Percentiles rank a stretch among this genome's conserved stretches.
Evolutionary conservation across 2,329 filamentous ascomycete genomes (phyloP).

Genomic region (Aspergillus amoenus): DNA sequence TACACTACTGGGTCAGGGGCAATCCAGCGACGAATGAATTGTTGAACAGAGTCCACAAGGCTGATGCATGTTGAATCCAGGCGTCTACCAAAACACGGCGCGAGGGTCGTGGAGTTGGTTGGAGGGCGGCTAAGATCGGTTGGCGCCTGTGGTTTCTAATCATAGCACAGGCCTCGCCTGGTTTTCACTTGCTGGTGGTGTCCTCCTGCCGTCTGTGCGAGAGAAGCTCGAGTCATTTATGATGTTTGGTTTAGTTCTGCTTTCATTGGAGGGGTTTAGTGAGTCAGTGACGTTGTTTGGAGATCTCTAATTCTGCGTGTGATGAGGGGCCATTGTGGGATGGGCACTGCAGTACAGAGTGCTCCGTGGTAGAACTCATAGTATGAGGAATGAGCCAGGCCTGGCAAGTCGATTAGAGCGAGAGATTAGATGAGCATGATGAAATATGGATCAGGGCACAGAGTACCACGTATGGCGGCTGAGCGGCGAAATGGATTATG

Average conservation of each 20-base stretch:
- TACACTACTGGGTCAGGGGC: background rate
- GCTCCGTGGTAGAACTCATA: too few species aligned
- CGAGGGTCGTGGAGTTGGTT: background rate
- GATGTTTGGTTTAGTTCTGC: background rate
- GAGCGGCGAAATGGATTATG: background rate
- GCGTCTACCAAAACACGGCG: conserved; percentile 1
- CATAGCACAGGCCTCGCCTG: background rate
- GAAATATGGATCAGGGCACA: background rate
- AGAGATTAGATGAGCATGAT: background rate
- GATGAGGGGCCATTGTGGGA: too few species aligned
- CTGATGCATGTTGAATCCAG: background rate
- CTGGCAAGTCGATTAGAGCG: too few species aligned
- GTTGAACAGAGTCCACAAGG: background rate
- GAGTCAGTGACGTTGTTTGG: too few species aligned
- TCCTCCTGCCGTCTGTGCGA: background rate
- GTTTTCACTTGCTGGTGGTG: too few species aligned
- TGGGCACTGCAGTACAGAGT: too few species aligned
- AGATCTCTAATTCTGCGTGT: too few species aligned
- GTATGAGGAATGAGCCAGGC: too few species aligned
- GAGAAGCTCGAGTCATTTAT: background rate
- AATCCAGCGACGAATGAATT: background rate
- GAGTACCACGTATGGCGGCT: background rate
- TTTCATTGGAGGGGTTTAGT: too few species aligned
- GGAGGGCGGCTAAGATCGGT: background rate
- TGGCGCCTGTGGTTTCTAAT: conserved; percentile 3